These are phyloP conservation scores for Pyrenula aspistea DNA, from an alignment of 495 filamentous ascomycete genomes.

Conservation along the genomic window DNA sequence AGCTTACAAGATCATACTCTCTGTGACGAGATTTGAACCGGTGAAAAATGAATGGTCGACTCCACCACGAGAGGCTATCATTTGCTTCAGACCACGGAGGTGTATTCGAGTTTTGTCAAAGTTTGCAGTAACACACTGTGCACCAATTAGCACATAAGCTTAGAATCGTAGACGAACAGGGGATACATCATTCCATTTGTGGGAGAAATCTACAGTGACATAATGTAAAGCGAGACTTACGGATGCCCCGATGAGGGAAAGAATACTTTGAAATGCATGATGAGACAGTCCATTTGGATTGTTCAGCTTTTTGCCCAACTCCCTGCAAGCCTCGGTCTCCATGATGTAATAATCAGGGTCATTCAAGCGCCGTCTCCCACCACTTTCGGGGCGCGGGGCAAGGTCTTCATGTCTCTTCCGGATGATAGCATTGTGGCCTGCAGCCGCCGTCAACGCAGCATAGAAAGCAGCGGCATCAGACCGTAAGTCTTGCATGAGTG, in stretches of 20 bases:
- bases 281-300: constrained; percentile 17
- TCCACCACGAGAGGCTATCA: constrained; percentile 25
- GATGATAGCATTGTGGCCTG: constrained; percentile 22
- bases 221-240: constrained; percentile 8
- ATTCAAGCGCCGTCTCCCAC: constrained; percentile 3
- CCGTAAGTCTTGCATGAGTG: constrained; percentile 19
- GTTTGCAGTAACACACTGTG: constrained; percentile 19
- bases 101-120: constrained; percentile 24
- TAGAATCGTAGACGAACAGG: no score
- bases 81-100: constrained; percentile 18
- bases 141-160: constrained; percentile 4
- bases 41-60: constrained; percentile 17
- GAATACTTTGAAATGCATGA: constrained; percentile 24
- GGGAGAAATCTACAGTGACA: neutral
- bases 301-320: constrained; percentile 21
- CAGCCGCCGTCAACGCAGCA: constrained; percentile 24
- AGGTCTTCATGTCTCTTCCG: constrained; percentile 9
- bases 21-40: constrained; percentile 15
- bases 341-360: constrained; percentile 25
- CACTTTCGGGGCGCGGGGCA: neutral
- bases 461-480: constrained; percentile 24
- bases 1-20: constrained; percentile 17
- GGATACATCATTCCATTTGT: no score
- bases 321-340: constrained; percentile 20
- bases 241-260: constrained; percentile 22